Evolutionary conservation across 2,329 filamentous ascomycete genomes (phyloP), one percentile per base, ranked within the genome.

Genomic region (Cercospora citrullina): DNA sequence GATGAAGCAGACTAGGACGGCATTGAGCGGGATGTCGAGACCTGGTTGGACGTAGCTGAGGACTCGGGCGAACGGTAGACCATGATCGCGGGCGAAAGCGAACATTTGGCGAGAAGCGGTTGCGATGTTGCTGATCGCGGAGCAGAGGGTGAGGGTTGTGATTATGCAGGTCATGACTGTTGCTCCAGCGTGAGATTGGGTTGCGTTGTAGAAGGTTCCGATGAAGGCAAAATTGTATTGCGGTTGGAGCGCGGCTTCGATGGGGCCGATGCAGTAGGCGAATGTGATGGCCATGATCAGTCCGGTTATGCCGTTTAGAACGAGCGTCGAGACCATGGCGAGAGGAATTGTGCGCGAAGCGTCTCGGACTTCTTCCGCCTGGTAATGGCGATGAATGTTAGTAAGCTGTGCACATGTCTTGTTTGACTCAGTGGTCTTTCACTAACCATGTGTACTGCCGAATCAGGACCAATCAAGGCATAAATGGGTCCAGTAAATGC

Each of bases 61-160:
- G 61, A 72, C 65, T n/a, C 33, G 30, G 16, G 72, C 71, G 33
- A 81, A 81, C 0, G 81, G 81, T 0, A 83, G 75, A 1, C 81
- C 81, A 3, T 76, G 72, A 64, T 83, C 81, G 26, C 81, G 78
- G 14, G 81, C 80, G 69, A 83, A 83, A 0, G 80, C 80, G 64
- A 76, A 83, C 5, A 79, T 74, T 75, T 82, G 80, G 7, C 80
- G 78, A 8, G 80, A 81, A 1, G 79, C 79, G 2, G 81, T 78
- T 36, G 81, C 80, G 10, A 80, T 69, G 18, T 77, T 72, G 10
- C 77, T 79, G 14, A 81, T 76, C 8, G 78, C 79, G 39, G 77
- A 80, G 65, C 76, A 79, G 60, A 82, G 77, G 10, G 79, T 78
- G 2, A 81, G 73, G 1, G 78, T 72, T 21, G 81, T 75, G 66